A percentile compares a stretch with the other conserved stretches of the same genome.
These are phyloP conservation scores for Fistulinella prunicolor DNA, from an alignment of 768 basidiomycete species.

Conservation along the genomic window DNA sequence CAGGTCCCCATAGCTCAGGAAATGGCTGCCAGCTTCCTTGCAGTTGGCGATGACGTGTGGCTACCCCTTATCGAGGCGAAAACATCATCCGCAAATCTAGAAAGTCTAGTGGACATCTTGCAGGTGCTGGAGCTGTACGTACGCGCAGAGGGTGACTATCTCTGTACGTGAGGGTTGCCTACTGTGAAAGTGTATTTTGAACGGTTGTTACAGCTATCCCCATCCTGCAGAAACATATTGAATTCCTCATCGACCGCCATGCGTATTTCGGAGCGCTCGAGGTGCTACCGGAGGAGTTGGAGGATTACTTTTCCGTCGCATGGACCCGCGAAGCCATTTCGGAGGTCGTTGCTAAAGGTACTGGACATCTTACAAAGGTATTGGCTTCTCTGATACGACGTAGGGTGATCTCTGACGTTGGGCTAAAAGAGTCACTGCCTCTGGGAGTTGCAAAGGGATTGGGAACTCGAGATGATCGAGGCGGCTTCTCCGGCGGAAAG, in stretches of 20 bases:
- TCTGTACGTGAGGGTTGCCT: conserved; percentile 55
- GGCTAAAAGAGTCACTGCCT: conserved; percentile 57
- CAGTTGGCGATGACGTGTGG: conserved; percentile 73
- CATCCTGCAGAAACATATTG: conserved; percentile 63
- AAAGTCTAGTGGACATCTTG: conserved; percentile 48
- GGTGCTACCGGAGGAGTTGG: conserved; percentile 46
- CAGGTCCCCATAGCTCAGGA: conserved; percentile 62
- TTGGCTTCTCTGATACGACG: conserved; percentile 9
- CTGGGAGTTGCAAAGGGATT: conserved; percentile 72
- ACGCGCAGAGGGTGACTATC: conserved; percentile 70
- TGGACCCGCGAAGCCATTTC: conserved; percentile 60
- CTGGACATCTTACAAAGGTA: conserved; percentile 64
- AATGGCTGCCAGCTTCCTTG: conserved; percentile 60
- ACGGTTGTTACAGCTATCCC: conserved; percentile 59
- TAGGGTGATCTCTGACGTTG: conserved; percentile 11
- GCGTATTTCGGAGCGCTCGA: conserved; percentile 36
- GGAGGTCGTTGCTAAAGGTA: conserved; percentile 53
- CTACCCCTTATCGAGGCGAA: conserved; percentile 61
- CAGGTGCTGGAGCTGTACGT: conserved; percentile 61
- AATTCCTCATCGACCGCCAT: conserved; percentile 49
- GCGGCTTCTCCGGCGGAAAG: conserved; percentile 43
- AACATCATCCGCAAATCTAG: conserved; percentile 45
- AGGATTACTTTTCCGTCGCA: conserved; percentile 55
- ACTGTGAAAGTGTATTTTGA: conserved; percentile 15
- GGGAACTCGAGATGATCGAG: conserved; percentile 68